These are phyloP conservation scores for Claviceps sp. DNA, from an alignment of 2,329 filamentous ascomycete genomes.

Conservation along the genomic window DNA sequence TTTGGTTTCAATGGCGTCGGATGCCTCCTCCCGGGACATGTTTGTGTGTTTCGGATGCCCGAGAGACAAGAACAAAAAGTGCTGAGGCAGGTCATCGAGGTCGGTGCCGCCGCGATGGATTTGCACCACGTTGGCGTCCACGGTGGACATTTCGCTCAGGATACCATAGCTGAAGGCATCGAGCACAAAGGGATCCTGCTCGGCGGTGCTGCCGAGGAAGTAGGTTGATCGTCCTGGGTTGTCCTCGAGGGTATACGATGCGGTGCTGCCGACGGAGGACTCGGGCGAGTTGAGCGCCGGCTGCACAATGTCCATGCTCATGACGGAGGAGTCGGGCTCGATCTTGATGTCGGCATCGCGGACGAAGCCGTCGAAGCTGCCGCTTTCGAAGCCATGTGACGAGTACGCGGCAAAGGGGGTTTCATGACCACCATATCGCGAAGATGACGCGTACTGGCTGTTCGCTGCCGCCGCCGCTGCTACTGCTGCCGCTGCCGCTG, in stretches of 20 bases:
- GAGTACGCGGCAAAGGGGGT: neutral
- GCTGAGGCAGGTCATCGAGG: constrained; percentile 26
- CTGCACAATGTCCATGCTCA: constrained; percentile 6
- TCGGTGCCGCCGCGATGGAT: constrained; percentile 23
- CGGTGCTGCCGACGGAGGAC: constrained; percentile 4
- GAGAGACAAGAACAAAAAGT: constrained; percentile 31
- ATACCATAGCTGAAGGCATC: constrained; percentile 33
- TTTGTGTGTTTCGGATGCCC: constrained; percentile 31
- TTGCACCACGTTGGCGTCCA: constrained; percentile 31
- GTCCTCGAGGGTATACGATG: constrained; percentile 27
- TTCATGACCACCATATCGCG: constrained; percentile 1
- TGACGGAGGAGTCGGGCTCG: constrained; percentile 1
- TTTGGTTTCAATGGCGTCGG: constrained; percentile 27
- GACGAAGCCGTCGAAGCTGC: neutral
- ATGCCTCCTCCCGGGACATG: constrained; percentile 22
- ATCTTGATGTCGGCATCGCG: neutral
- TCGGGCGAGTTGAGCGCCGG: constrained; percentile 6
- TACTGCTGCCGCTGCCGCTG: no score
- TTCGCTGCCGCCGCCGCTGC: no score
- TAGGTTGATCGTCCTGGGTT: constrained; percentile 28
- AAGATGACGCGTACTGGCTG: constrained; percentile 1
- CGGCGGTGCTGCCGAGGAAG: constrained; percentile 29
- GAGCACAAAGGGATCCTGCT: constrained; percentile 33
- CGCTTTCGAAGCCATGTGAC: neutral
- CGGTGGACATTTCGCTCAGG: constrained; percentile 28